phyloP scores from a whole-genome alignment of 2,329 filamentous ascomycete species.

The Venturia nashicola region DNA sequence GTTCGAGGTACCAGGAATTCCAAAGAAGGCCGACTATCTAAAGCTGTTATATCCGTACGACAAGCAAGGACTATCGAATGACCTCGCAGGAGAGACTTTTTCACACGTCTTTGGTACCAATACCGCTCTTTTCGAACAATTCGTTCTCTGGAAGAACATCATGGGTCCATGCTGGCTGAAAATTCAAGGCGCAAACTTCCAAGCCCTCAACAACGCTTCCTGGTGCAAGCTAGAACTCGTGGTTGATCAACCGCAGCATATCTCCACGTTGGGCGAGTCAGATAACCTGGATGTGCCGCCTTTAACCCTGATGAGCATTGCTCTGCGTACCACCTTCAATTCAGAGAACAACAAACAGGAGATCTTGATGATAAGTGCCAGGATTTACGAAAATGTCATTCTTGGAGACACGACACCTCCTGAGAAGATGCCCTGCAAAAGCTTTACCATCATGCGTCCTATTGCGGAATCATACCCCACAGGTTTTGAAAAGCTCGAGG shows the following conservation, averaged over 20 bases:
- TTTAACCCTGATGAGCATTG: constrained; percentile 89
- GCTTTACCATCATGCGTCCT: constrained; percentile 84
- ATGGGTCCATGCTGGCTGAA: constrained; percentile 98
- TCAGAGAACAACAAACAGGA: constrained; percentile 92
- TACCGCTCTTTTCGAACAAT: constrained; percentile 92
- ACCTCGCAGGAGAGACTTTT: constrained; percentile 71
- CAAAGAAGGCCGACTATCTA: constrained; percentile 80
- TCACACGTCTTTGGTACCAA: constrained; percentile 90
- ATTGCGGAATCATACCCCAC: constrained; percentile 64
- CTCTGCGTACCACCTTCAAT: constrained; percentile 80
- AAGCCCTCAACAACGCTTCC: constrained; percentile 76
- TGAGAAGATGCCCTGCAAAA: constrained; percentile 78
- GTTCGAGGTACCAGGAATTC: constrained; percentile 79
- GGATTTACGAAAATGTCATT: constrained; percentile 83
- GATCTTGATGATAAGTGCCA: constrained; percentile 78
- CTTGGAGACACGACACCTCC: constrained; percentile 79
- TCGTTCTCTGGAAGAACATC: constrained; percentile 96
- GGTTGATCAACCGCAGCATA: constrained; percentile 63
- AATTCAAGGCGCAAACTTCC: constrained; percentile 76
- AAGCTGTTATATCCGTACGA: constrained; percentile 95
- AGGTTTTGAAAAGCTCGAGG: constrained; percentile 65
- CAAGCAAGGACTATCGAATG: constrained; percentile 60
- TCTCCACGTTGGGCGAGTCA: constrained; percentile 60
- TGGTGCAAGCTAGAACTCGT: constrained; percentile 93
- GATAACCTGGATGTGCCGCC: constrained; percentile 76